Conservation (phyloP, 768 basidiomycete genomes). For the Fistulinella prunicolor region DNA sequence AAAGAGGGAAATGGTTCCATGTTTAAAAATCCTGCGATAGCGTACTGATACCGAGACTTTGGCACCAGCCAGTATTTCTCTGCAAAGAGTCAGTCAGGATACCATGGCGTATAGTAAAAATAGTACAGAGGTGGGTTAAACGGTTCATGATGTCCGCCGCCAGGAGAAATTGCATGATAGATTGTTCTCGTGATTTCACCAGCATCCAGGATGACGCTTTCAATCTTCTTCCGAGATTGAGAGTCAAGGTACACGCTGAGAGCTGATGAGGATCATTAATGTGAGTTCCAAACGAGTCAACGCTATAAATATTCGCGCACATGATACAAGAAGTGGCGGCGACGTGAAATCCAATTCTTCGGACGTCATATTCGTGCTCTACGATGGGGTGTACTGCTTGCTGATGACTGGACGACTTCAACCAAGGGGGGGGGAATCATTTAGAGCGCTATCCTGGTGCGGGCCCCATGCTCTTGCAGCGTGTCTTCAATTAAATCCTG, state of each 20-base stretch:
- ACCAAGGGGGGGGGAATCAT: no score
- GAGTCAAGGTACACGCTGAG: background rate
- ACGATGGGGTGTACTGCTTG: background rate
- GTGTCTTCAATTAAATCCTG: no score
- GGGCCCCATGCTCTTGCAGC: no score
- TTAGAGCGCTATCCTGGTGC: no score
- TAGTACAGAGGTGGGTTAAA: constrained; percentile 1
- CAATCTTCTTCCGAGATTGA: background rate
- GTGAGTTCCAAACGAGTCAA: background rate
- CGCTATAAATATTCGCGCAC: background rate
- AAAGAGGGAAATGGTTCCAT: background rate
- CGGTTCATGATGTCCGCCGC: background rate
- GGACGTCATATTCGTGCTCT: background rate
- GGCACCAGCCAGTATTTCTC: background rate
- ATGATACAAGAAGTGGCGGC: background rate
- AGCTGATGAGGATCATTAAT: background rate
- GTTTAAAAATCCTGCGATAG: background rate
- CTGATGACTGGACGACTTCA: no score
- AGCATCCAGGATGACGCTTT: background rate
- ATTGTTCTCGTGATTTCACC: background rate
- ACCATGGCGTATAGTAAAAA: background rate
- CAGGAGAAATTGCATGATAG: background rate
- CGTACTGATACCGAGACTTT: background rate
- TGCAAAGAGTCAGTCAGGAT: background rate
- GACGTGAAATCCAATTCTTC: background rate